Evolutionary conservation across 1,284 basidiomycete species (phyloP).

Genomic region (Puccinia polysora): DNA sequence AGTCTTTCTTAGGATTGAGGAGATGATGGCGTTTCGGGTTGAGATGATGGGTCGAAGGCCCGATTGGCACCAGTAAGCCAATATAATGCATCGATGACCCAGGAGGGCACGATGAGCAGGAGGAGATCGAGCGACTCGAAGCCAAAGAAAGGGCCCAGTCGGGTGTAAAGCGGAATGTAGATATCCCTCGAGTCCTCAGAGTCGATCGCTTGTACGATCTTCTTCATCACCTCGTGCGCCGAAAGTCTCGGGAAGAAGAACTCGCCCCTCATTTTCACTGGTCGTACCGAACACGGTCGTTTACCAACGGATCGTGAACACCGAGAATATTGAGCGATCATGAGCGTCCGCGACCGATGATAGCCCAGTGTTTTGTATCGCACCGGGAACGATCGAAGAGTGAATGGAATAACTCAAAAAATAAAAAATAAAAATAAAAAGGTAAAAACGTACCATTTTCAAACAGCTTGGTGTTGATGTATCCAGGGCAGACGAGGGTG

Average conservation of each 20-base stretch:
- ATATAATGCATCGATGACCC: slow-evolving; percentile 2
- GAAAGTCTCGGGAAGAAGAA: slow-evolving; percentile 71
- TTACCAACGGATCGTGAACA: neutral
- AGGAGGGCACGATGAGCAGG: slow-evolving; percentile 1
- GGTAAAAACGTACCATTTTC: slow-evolving; percentile 50
- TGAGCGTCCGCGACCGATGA: too few species aligned
- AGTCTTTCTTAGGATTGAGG: too few species aligned
- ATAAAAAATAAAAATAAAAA: neutral
- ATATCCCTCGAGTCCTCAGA: slow-evolving; percentile 68
- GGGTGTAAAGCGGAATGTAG: slow-evolving; percentile 67
- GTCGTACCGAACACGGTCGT: neutral
- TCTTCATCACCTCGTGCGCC: slow-evolving; percentile 70
- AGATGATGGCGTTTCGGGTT: too few species aligned
- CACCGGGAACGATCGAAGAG: too few species aligned
- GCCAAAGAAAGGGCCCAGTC: slow-evolving; percentile 55
- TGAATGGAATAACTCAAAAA: neutral
- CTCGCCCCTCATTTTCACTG: slow-evolving; percentile 16
- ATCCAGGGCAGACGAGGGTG: slow-evolving; percentile 71
- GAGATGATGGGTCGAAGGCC: too few species aligned
- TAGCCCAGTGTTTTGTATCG: too few species aligned
- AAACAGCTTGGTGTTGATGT: slow-evolving; percentile 71
- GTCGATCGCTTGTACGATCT: slow-evolving; percentile 72
- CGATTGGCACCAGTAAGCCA: slow-evolving; percentile 27
- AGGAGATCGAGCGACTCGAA: slow-evolving; percentile 4
- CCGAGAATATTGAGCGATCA: neutral